Base-by-base conservation (phyloP, 2,329 filamentous ascomycete species). In the Diaporthe nobilis region DNA sequence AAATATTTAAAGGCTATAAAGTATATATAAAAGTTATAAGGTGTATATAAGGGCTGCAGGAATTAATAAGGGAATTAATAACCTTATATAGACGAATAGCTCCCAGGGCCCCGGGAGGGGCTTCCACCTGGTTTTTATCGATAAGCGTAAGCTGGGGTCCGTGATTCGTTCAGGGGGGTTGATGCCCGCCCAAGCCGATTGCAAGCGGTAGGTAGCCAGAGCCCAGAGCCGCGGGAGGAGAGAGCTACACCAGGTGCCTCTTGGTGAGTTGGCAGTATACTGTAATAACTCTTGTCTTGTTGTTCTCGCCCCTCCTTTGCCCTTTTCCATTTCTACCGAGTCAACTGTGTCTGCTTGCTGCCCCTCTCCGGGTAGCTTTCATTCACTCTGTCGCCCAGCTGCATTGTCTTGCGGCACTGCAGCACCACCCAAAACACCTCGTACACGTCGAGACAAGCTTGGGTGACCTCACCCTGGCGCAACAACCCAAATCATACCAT, bases 231-330 rank as follows among this genome's bases (percentile, higher is more conserved):
- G 31, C 31, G 58, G 58, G 58, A 55, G 49, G 65, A 70, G 49
- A 70, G 34, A 55, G 65, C 65, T 70, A 70, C 65, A 70, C 65
- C 34, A 70, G 49, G 34, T 42, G 65, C 49, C 34, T 70, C 49
- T 70, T 9, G 58, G 49, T 70, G 65, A 55, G 49, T 55, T 55
- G 65, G 65, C 65, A 70, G 65, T 55, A 17, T 20, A 51, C 49
- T 37, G 65, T 55, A 55, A 42, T 70, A 42, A 37, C 15, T 22
- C 49, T 28, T 42, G 65, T 28, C 49, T 70, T 22, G 49, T 55
- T 28, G 49, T 70, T 70, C 49, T 42, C 22, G 31, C 47, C 65
- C 37, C 31, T 55, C 42, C 49, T 42, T 53, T 42, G 34, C 47
- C 65, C 25, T 28, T 12, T 70, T 42, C 22, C 65, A 55, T 20